A percentile compares a stretch with the other conserved stretches of the same genome.
These are phyloP conservation scores for Herpetospermum pedunculosum DNA, from an alignment of 306 rosid genomes.

Conservation along the genomic window DNA sequence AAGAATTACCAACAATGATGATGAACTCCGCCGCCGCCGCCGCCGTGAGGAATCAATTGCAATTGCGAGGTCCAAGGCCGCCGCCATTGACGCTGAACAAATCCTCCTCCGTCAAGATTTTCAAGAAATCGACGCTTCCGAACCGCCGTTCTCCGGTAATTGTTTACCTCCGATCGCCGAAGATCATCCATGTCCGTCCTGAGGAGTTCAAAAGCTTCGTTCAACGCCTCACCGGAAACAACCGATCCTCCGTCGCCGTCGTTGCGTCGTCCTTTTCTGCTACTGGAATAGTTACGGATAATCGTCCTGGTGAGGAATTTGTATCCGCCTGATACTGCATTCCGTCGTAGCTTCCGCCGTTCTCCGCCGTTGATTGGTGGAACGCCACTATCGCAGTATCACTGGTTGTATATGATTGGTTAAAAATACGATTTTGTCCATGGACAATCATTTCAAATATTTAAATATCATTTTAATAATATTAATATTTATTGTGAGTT, in stretches of 20 bases:
- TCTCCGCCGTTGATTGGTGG: background rate
- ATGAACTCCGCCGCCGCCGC: conserved; percentile 5
- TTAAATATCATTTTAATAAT: too few species aligned
- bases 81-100: conserved; percentile 13
- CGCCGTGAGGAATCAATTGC: background rate
- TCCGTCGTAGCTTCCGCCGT: background rate
- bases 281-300: background rate
- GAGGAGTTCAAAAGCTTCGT: conserved; percentile 31
- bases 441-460: too few species aligned
- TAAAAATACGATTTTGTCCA: too few species aligned
- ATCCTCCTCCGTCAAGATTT: background rate
- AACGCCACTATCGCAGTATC: too few species aligned
- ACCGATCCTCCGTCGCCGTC: background rate
- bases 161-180: conserved; percentile 25
- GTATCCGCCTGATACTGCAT: background rate
- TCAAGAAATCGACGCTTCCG: background rate
- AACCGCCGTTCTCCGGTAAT: conserved; percentile 14
- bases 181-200: conserved; percentile 29
- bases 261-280: background rate
- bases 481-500: too few species aligned
- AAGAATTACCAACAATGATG: background rate
- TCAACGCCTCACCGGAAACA: conserved; percentile 32
- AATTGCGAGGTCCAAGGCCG: conserved; percentile 33
- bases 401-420: too few species aligned
- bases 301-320: background rate